Base-by-base conservation (phyloP, 352 stramenopile genomes). In the Albugo candida region DNA sequence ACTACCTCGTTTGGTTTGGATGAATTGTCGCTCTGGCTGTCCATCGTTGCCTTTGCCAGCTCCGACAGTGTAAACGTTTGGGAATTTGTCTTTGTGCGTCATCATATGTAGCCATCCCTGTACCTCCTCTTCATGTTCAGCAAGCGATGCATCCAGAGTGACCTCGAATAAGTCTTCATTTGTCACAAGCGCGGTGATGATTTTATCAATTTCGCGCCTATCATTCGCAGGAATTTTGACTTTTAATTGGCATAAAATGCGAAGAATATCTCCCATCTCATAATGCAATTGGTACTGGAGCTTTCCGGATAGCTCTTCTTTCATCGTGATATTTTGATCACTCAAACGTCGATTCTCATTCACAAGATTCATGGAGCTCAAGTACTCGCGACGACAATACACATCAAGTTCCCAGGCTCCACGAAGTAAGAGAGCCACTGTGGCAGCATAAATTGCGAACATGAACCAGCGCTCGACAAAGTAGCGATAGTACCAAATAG, bases 221-320 rank as follows among this genome's bases (percentile, higher is more conserved):
- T 55, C 59, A 13, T 63, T 52, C n/a, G 68, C 59, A 19, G 75
- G 63, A 19, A 52, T 61, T 20, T 50, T 50, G 38, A 75, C 51
- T 34, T 68, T 61, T 12, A 84, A 47, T 37, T 70, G 54, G 20
- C 59, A 52, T 10, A 84, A 53, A 24, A 67, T 70, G 39, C 66
- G 67, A 34, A 82, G 65, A 31, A 84, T 67, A 55, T 79, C 72
- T 47, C 81, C 72, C 72, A 84, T 81, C 53, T 81, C 69, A 54
- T 81, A 81, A 40, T 81, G 66, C 18, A 81, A 40, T 35, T 81
- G 64, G 41, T 77, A 77, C 49, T 74, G 69, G 2, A 72, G 56
- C 21, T 81, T 81, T 10, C 54, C 61, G 2, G 66, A 71, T 14
- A 81, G 56, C 17, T 81, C 66, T 40, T 79, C 69, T 37, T 79